Base-by-base conservation (phyloP, 1,284 basidiomycete species). In the Irpex rosettiformis region DNA sequence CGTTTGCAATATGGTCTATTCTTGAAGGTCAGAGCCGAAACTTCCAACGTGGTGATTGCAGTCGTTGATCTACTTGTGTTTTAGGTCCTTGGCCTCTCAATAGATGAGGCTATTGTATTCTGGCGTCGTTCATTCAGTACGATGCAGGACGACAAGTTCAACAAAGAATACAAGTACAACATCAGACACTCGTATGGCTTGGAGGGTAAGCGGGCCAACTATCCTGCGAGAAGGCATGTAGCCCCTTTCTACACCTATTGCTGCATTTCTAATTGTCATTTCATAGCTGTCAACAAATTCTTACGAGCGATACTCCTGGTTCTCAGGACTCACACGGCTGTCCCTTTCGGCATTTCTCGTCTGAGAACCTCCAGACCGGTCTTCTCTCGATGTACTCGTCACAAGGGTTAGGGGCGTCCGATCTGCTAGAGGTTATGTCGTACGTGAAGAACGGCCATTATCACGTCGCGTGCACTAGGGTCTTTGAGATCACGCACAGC, bases 141-240 rank as follows among this genome's bases (percentile, higher is more conserved):
- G 37, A 85, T 93, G 59, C 87, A 87, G 22, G 96, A 98, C 64
- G 95, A 99, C 76, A 92, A 96, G 73, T 99, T 99, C 77, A 96
- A 95, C 77, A 99, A 99, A 73, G 93, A 98, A 70, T 91, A 98
- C 79, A 89, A 88, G 66, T 99, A 99, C 75, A 99, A 99, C 67
- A 96, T 99, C 66, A 88, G 96, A 42, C 97, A 99, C 74, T 89
- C 87, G 7, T 99, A 91, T 71, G 97, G 97, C 49, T 78, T 98
- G 47, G 97, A 99, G 72, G 97, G 97, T 6, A 91, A 90, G 69
- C 85, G 96, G 43, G 90, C 89, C 54, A 98, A 98, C 73, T 99
- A 99, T 72, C 84, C 93, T 3, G 95, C 97, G 0, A 94, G 91
- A 75, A 95, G 84, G 93, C 92, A 62, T 43, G 79, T 66, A 10